Evolutionary conservation across 2,329 filamentous ascomycete species (phyloP).

Genomic region (Oidium heveae): DNA sequence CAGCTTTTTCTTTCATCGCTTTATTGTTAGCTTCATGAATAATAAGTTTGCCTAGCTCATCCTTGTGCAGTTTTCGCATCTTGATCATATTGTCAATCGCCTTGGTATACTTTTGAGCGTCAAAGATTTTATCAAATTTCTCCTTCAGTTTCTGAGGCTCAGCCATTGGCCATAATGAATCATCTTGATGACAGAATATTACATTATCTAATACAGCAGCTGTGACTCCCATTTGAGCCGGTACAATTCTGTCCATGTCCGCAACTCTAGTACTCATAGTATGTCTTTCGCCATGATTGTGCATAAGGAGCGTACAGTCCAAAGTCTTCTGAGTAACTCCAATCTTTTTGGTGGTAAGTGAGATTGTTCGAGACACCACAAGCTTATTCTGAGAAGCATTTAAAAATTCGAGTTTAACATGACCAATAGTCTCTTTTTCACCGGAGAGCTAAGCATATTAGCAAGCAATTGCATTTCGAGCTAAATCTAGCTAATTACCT

Average conservation of each 20-base stretch:
- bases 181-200: slow-evolving; percentile 97
- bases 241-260: slow-evolving; percentile 64
- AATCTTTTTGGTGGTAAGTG: slow-evolving; percentile 66
- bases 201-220: slow-evolving; percentile 77
- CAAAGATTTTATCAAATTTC: slow-evolving; percentile 92
- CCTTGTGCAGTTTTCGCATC: slow-evolving; percentile 59
- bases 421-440: slow-evolving; percentile 71
- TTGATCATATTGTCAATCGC: slow-evolving; percentile 87
- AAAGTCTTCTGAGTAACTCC: slow-evolving; percentile 57
- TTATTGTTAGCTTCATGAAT: slow-evolving; percentile 56
- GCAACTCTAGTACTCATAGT: slow-evolving; percentile 56
- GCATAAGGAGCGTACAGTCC: slow-evolving; percentile 52
- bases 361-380: slow-evolving; percentile 61
- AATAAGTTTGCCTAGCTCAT: slow-evolving; percentile 47
- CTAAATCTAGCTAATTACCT: slow-evolving; percentile 21
- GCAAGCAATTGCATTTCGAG: not conserved
- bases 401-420: slow-evolving; percentile 74
- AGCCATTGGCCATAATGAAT: slow-evolving; percentile 90
- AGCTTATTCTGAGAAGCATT: slow-evolving; percentile 55
- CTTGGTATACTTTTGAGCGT: slow-evolving; percentile 89
- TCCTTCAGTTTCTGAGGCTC: slow-evolving; percentile 71
- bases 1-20: slow-evolving; percentile 61
- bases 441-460: slow-evolving; percentile 32
- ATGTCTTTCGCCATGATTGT: slow-evolving; percentile 55
- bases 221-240: slow-evolving; percentile 68